Conservation (phyloP, 176 grass and related monocot species). For the Cocos nucifera region DNA sequence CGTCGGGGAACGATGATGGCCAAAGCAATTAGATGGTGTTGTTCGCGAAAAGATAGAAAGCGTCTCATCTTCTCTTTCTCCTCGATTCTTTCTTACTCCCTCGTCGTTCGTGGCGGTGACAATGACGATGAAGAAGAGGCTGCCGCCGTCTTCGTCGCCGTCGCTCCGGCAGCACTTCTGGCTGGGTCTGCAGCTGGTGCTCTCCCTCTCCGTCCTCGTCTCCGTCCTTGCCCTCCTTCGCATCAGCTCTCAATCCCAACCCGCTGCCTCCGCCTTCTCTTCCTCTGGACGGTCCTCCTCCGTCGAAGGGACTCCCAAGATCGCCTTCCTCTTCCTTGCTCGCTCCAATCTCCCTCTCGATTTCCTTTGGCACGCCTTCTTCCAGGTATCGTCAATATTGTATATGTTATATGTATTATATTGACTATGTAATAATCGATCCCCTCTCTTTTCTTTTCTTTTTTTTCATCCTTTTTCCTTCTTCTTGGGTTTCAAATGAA, state of each 20-base stretch:
- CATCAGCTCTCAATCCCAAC: constrained; percentile 19
- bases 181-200: constrained; percentile 65
- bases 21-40: too few relatives aligned
- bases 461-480: not conserved
- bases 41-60: too few relatives aligned
- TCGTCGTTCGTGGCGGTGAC: not conserved
- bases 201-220: constrained; percentile 43
- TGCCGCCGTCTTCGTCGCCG: not conserved
- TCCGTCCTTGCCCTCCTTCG: constrained; percentile 42
- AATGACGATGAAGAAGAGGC: constrained; percentile 7
- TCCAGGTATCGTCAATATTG: constrained; percentile 30
- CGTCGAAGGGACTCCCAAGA: constrained; percentile 27
- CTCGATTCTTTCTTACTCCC: too few relatives aligned
- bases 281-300: constrained; percentile 3
- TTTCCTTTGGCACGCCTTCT: constrained; percentile 95
- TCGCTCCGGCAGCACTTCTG: constrained; percentile 6
- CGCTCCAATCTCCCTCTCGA: constrained; percentile 75
- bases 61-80: too few relatives aligned
- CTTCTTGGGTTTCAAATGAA: not conserved
- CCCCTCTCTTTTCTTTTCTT: not conserved
- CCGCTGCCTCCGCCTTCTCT: constrained; percentile 12
- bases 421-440: too few relatives aligned
- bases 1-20: too few relatives aligned
- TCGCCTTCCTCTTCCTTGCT: constrained; percentile 87
- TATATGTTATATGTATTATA: too few relatives aligned